Percentiles rank a stretch among this genome's conserved stretches.
Evolutionary conservation across 345 rosid genomes (phyloP).

Genomic region (Linum lewisii): DNA sequence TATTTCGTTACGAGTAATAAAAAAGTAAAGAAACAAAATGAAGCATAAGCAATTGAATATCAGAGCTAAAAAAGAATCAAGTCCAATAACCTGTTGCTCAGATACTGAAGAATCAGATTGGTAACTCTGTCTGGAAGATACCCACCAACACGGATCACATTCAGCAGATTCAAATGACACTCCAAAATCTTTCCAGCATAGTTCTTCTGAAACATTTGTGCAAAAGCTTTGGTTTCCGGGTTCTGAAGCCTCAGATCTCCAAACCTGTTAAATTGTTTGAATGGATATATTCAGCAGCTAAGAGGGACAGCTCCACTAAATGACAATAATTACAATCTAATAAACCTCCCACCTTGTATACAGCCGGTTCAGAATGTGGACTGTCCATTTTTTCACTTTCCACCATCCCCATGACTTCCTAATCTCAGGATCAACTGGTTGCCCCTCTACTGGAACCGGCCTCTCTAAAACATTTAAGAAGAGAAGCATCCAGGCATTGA

Average conservation of each 20-base stretch:
- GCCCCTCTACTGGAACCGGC: constrained; percentile 89
- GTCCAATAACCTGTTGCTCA: constrained; percentile 71
- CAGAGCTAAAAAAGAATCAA: neutral
- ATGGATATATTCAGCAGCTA: constrained; percentile 4
- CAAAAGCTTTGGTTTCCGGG: constrained; percentile 75
- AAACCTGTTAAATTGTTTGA: constrained; percentile 43
- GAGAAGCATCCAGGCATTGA: constrained; percentile 92
- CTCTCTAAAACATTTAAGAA: constrained; percentile 86
- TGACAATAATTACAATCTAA: neutral
- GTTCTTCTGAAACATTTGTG: constrained; percentile 85
- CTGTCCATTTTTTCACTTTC: constrained; percentile 99
- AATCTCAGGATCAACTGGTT: constrained; percentile 77
- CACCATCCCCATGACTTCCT: constrained; percentile 99
- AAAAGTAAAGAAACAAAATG: too few species aligned
- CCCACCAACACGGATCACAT: constrained; percentile 73
- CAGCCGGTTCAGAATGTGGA: constrained; percentile 88
- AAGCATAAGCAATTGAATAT: too few species aligned
- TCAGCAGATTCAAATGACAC: constrained; percentile 78
- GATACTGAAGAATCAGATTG: constrained; percentile 88
- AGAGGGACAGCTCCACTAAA: neutral
- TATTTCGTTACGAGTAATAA: too few species aligned
- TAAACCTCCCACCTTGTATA: constrained; percentile 52
- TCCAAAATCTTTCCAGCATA: constrained; percentile 90
- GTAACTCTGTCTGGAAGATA: constrained; percentile 95
- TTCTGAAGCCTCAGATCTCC: constrained; percentile 89